Evolutionary conservation across 306 rosid species (phyloP), one percentile per base, ranked within the genome.

Genomic region (Lupinus albus): DNA sequence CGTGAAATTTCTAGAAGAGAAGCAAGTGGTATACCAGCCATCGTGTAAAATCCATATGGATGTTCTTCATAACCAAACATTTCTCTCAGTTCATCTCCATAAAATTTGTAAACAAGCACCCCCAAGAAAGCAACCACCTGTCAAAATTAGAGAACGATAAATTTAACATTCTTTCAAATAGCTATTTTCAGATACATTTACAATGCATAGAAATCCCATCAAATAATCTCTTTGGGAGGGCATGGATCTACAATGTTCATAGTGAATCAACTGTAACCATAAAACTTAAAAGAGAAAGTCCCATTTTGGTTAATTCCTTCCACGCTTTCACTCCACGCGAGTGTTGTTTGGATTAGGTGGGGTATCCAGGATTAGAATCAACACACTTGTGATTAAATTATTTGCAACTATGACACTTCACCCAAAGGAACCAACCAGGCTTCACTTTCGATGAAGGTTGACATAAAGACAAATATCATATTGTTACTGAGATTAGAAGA

Each of bases 11-110:
- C 4, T 65, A 54, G 45, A 4, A 36, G 21, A 57, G 47, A 70
- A 63, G 61, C 50, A 73, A 52, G 17, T 15, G 61, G 72, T 57
- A 16, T 90, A 93, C 99, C 96, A 7, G 99, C 97, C 99, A 93
- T 85, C 14, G 92, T 86, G 65, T 93, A 93, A 80, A 93, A 93
- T 55, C 93, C 99, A 81, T 90, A 90, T 1, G 99, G 97, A 82
- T 93, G 99, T 78, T 93, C 96, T 85, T 90, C 97, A 51, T 93
- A 93, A 54, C 99, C 99, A 82, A 93, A 93, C 97, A 93, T 90
- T 82, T 93, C 99, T 73, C 96, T 81, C 21, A 90, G 83, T 61
- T 93, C 99, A 45, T 93, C 97, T 62, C 99, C 99, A 62, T 90
- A 93, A 78, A 93, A 88, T 76, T 90, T 93, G 83, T 93, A 93